phyloP scores from a whole-genome alignment of 331 rosid genomes.

The Ulmus americana region DNA sequence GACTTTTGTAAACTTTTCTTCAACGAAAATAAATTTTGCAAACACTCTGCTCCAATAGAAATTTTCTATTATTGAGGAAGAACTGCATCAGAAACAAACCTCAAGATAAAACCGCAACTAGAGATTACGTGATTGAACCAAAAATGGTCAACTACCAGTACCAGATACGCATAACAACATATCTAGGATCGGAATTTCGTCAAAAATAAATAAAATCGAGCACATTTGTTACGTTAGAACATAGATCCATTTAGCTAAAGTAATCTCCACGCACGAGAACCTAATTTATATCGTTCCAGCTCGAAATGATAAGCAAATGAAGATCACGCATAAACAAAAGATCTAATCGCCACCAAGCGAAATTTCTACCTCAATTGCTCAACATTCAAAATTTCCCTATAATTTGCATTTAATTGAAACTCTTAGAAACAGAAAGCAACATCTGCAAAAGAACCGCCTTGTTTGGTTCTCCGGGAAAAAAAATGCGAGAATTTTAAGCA shows the following conservation, averaged over 20 bases:
- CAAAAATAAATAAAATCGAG: not conserved
- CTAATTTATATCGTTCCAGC: not conserved
- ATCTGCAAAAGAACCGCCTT: too few relatives aligned
- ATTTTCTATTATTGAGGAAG: too few relatives aligned
- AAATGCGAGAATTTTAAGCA: slow-evolving; percentile 8
- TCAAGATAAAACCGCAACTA: not conserved
- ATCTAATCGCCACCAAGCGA: slow-evolving; percentile 9
- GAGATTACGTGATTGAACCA: not conserved
- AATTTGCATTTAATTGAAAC: not conserved
- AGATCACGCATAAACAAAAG: not conserved
- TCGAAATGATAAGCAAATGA: not conserved
- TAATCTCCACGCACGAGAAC: not conserved
- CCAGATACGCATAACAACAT: too few relatives aligned
- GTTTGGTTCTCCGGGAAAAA: too few relatives aligned
- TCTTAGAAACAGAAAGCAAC: too few relatives aligned
- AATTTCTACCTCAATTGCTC: not conserved
- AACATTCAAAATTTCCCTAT: not conserved
- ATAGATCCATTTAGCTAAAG: slow-evolving; percentile 15
- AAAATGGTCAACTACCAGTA: not conserved
- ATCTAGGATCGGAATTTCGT: too few relatives aligned
- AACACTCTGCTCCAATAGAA: too few relatives aligned
- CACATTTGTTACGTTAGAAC: not conserved
- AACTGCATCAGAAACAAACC: too few relatives aligned
- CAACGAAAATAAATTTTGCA: too few relatives aligned
- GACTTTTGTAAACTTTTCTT: too few relatives aligned